Conservation (phyloP, 2,329 filamentous ascomycete species). For the Colletotrichum falcatum region DNA sequence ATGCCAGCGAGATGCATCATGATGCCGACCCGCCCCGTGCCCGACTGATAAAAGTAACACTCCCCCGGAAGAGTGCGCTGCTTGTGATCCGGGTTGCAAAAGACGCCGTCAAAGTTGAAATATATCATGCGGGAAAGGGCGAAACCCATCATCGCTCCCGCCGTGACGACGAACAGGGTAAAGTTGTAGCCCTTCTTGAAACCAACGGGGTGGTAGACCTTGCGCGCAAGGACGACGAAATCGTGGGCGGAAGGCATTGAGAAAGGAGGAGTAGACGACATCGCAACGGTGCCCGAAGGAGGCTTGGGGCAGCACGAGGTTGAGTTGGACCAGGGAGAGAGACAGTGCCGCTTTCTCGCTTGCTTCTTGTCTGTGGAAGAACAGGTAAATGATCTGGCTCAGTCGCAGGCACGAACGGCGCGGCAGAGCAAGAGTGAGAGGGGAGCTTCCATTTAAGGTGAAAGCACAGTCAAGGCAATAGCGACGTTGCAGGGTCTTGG, state of each 20-base stretch:
- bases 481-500: neutral
- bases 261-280: slow-evolving; percentile 17
- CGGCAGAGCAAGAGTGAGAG: neutral
- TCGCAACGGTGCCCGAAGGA: neutral
- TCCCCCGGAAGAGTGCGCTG: slow-evolving; percentile 49
- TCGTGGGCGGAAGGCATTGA: slow-evolving; percentile 38
- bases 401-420: neutral
- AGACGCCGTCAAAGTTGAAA: slow-evolving; percentile 55
- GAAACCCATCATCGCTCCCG: slow-evolving; percentile 60
- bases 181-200: slow-evolving; percentile 71
- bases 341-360: slow-evolving; percentile 18
- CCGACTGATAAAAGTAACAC: slow-evolving; percentile 51
- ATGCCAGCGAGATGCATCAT: slow-evolving; percentile 59
- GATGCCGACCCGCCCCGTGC: slow-evolving; percentile 53
- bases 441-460: slow-evolving; percentile 8
- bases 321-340: slow-evolving; percentile 9
- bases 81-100: slow-evolving; percentile 47
- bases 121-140: slow-evolving; percentile 60
- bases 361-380: slow-evolving; percentile 31
- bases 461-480: neutral
- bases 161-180: slow-evolving; percentile 62
- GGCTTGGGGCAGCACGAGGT: neutral
- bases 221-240: slow-evolving; percentile 43
- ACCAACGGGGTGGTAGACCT: slow-evolving; percentile 60
- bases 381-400: slow-evolving; percentile 1